phyloP scores from a whole-genome alignment of 1,284 basidiomycete genomes.

The Moniliella sp. region DNA sequence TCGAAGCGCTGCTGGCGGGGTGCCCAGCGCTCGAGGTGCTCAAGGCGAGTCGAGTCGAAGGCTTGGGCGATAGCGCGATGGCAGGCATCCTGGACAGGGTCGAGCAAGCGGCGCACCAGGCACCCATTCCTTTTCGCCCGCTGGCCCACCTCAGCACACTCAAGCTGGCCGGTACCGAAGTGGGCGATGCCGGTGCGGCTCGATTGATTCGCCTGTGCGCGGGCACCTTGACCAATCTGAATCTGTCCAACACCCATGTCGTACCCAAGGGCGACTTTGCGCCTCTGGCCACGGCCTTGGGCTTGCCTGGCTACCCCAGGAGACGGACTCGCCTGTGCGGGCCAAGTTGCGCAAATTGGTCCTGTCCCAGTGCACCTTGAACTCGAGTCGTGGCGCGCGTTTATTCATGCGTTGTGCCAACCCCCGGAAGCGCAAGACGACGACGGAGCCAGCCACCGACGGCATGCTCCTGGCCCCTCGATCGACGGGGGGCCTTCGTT shows the following conservation, averaged over 20 bases:
- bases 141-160: not conserved
- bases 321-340: not conserved
- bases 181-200: not conserved
- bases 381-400: not conserved
- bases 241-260: not conserved
- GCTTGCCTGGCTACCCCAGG: not conserved
- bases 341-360: not conserved
- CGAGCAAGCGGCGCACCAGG: not conserved
- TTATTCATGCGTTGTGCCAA: not conserved
- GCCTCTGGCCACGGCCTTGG: not conserved
- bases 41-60: not conserved
- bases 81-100: not conserved
- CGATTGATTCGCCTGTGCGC: not conserved
- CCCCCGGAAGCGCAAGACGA: no score
- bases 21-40: not conserved
- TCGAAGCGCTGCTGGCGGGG: not conserved
- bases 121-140: not conserved
- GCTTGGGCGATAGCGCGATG: not conserved
- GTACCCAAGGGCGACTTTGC: not conserved
- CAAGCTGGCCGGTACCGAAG: not conserved
- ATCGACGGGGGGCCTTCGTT: no score
- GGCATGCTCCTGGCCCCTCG: no score
- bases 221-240: not conserved
- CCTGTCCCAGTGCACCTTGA: not conserved
- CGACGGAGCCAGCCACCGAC: no score